Base-by-base conservation (phyloP, 345 rosid genomes). In the Aurinia saxatilis region DNA sequence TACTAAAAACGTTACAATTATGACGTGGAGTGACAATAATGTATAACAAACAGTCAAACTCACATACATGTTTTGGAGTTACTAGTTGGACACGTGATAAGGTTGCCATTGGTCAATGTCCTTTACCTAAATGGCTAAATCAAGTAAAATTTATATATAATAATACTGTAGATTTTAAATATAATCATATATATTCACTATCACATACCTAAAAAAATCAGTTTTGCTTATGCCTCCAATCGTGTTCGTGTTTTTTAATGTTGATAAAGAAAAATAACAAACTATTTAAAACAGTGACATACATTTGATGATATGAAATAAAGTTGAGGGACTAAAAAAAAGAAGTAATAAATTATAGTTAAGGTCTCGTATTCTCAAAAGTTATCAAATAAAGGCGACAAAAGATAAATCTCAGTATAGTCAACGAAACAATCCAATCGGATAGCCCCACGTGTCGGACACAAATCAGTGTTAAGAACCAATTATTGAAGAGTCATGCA, bases 401-500 rank as follows among this genome's bases (percentile, higher is more conserved):
- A 11, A 21, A 8, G 8, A 8, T 17, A 1, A 46, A 17, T 1
- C 25, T 1, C 2, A 47, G 33, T 15, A 15, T 10, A 48, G 57
- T 63, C 41, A 51, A 63, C 15, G 1, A 31, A 18, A 19, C 4
- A 0, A 19, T 7, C 55, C 37, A 46, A 25, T 35, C 0, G 14
- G 3, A 0, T 5, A 11, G 8, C 0, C 5, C 0, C 70, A 65
- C 48, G 62, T 55, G 39, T 15, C 7, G 5, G 1, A 6, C 31
- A 27, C 31, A 27, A 5, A 27, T 27, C 31, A 4, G 5, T 6
- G 5, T 27, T 27, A 27, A 27, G 31, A 54, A 0, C 8, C 56
- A 66, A 36, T 66, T 11, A 46, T 36, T 37, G 33, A 36, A 35
- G 51, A 25, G 54, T 55, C 64, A 57, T 57, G 64, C 63, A 56